A percentile compares a stretch with the other conserved stretches of the same genome.
These are phyloP conservation scores for Novymonas esmeraldas DNA, from an alignment of 208 protist genomes.

Conservation along the genomic window DNA sequence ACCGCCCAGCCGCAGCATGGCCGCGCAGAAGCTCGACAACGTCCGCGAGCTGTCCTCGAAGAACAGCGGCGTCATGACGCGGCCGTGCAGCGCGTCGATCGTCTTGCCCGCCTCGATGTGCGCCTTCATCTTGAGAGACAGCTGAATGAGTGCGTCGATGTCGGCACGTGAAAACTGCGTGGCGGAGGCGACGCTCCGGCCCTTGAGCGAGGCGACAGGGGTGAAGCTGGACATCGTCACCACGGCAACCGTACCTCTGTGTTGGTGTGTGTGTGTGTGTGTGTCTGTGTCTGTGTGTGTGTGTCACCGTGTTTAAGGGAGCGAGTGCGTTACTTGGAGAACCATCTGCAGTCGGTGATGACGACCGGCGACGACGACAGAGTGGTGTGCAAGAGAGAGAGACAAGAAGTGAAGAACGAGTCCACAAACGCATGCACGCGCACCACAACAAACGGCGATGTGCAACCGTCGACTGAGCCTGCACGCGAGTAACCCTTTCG, in stretches of 20 bases:
- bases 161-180: slow-evolving; percentile 68
- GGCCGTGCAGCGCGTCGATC: slow-evolving; percentile 61
- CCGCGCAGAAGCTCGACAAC: slow-evolving; percentile 78
- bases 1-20: slow-evolving; percentile 86
- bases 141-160: slow-evolving; percentile 69
- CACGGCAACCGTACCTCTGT: no score
- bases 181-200: slow-evolving; percentile 66
- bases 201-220: slow-evolving; percentile 67
- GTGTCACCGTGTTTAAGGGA: no score
- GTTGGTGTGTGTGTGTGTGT: no score
- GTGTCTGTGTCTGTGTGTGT: no score
- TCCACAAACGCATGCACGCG: no score
- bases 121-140: slow-evolving; percentile 51
- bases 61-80: slow-evolving; percentile 87
- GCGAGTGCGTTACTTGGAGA: no score
- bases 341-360: no score
- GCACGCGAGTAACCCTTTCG: no score
- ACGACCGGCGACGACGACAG: no score
- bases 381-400: not conserved
- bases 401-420: no score
- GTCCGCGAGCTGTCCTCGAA: slow-evolving; percentile 88
- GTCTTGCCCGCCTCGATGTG: slow-evolving; percentile 55
- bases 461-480: no score
- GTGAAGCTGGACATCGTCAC: slow-evolving; percentile 25
- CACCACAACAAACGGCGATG: no score